Conservation (phyloP, 2,329 filamentous ascomycete genomes). For the Dothistroma septosporum region DNA sequence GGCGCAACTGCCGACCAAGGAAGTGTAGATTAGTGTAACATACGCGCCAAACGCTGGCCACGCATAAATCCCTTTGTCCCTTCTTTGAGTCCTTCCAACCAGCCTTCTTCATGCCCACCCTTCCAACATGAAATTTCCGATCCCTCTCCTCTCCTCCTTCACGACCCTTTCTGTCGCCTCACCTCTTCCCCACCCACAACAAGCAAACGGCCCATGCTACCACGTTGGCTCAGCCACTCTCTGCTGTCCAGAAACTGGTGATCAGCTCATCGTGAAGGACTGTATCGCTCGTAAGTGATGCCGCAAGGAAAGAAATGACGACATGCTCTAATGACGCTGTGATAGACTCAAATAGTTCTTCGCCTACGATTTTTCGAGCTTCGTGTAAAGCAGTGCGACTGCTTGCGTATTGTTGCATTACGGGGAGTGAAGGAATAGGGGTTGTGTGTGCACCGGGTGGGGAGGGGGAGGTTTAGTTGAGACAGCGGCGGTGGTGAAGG, state of each 20-base stretch:
- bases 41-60: background rate
- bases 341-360: background rate
- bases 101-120: background rate
- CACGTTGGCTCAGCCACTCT: background rate
- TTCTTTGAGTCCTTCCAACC: background rate
- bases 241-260: constrained; percentile 1
- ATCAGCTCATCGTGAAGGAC: background rate
- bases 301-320: background rate
- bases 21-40: background rate
- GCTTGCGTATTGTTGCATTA: constrained; percentile 1
- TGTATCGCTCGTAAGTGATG: background rate
- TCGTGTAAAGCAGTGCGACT: background rate
- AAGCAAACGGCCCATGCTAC: constrained; percentile 1
- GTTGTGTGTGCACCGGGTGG: background rate
- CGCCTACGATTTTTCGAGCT: background rate
- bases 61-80: background rate
- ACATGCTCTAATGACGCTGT: background rate
- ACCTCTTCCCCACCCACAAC: background rate
- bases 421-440: background rate
- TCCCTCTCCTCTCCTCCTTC: background rate
- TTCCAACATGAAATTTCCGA: background rate
- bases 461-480: background rate
- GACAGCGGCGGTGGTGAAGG: background rate
- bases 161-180: background rate
- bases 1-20: background rate